Conservation (phyloP, 495 filamentous ascomycete species). For the Penicillium egyptiacum region DNA sequence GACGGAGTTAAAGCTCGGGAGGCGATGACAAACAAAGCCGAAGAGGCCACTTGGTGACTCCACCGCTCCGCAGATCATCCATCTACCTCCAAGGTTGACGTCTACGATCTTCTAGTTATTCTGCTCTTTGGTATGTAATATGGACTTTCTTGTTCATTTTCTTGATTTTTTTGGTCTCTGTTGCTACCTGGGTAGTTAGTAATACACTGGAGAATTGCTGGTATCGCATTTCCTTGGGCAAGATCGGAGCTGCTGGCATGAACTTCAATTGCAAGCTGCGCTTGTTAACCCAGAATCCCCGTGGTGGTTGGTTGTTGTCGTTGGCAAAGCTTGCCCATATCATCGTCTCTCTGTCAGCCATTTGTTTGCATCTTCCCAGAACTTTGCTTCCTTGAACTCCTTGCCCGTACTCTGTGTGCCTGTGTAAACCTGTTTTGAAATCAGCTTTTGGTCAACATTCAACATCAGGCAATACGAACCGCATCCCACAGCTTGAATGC, state of each 20-base stretch:
- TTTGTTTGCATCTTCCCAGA: slow-evolving; percentile 64
- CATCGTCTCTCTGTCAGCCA: slow-evolving; percentile 59
- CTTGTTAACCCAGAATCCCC: slow-evolving; percentile 20
- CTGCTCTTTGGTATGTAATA: neutral
- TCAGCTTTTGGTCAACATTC: slow-evolving; percentile 10
- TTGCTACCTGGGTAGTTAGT: slow-evolving; percentile 20
- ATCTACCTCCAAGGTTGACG: neutral
- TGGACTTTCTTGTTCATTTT: neutral
- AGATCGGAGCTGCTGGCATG: slow-evolving; percentile 1
- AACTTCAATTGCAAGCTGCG: slow-evolving; percentile 12
- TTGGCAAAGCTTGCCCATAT: slow-evolving; percentile 15
- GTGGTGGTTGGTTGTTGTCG: slow-evolving; percentile 20
- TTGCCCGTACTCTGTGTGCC: slow-evolving; percentile 65
- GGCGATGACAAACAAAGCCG: slow-evolving; percentile 22
- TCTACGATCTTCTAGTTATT: neutral
- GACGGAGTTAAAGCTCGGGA: slow-evolving; percentile 10
- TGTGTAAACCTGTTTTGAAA: slow-evolving; percentile 51
- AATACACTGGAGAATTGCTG: slow-evolving; percentile 29
- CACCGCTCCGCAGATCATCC: slow-evolving; percentile 13
- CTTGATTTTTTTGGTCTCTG: slow-evolving; percentile 17
- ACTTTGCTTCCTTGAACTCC: slow-evolving; percentile 60
- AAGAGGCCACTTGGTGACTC: slow-evolving; percentile 29
- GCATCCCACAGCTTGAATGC: slow-evolving; percentile 84
- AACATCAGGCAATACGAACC: slow-evolving; percentile 44
- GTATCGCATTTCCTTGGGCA: slow-evolving; percentile 6